Conservation (phyloP, 2,329 filamentous ascomycete genomes). For the Coleophoma crateriformis region DNA sequence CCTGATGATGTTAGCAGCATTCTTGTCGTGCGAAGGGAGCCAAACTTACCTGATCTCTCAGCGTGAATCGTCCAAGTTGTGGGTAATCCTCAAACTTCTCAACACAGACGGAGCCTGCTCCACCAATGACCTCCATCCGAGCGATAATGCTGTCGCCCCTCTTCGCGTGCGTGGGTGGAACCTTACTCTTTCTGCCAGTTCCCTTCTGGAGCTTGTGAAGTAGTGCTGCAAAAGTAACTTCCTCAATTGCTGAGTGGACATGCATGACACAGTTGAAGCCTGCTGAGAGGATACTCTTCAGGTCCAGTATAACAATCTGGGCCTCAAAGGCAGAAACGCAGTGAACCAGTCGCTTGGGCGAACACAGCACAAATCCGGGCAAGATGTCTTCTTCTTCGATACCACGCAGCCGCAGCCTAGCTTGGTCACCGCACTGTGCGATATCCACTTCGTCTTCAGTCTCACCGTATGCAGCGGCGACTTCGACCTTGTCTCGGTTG, state of each 20-base stretch:
- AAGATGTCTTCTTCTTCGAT: slow-evolving; percentile 97
- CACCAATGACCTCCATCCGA: slow-evolving; percentile 79
- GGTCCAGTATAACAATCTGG: slow-evolving; percentile 89
- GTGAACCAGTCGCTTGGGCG: slow-evolving; percentile 88
- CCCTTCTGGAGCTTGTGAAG: slow-evolving; percentile 95
- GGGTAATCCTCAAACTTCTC: slow-evolving; percentile 95
- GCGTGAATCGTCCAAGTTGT: slow-evolving; percentile 85
- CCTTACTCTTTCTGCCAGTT: slow-evolving; percentile 88
- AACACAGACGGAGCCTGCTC: slow-evolving; percentile 81
- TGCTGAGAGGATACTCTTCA: slow-evolving; percentile 89
- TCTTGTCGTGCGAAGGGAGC: slow-evolving; percentile 17
- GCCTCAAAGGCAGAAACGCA: slow-evolving; percentile 88
- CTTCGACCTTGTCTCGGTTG: slow-evolving; percentile 74
- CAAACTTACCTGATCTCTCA: slow-evolving; percentile 70
- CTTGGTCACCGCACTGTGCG: slow-evolving; percentile 89
- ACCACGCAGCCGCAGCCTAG: slow-evolving; percentile 85
- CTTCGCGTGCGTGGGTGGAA: slow-evolving; percentile 85
- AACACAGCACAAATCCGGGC: slow-evolving; percentile 94
- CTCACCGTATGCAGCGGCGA: slow-evolving; percentile 87
- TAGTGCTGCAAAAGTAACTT: slow-evolving; percentile 84
- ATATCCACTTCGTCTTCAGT: slow-evolving; percentile 84
- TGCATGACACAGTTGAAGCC: slow-evolving; percentile 98
- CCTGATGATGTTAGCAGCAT: slow-evolving; percentile 42
- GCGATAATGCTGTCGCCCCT: slow-evolving; percentile 82
- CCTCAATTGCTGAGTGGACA: slow-evolving; percentile 95